Conservation (phyloP, 768 basidiomycete genomes). For the Naganishia friedmannii region DNA sequence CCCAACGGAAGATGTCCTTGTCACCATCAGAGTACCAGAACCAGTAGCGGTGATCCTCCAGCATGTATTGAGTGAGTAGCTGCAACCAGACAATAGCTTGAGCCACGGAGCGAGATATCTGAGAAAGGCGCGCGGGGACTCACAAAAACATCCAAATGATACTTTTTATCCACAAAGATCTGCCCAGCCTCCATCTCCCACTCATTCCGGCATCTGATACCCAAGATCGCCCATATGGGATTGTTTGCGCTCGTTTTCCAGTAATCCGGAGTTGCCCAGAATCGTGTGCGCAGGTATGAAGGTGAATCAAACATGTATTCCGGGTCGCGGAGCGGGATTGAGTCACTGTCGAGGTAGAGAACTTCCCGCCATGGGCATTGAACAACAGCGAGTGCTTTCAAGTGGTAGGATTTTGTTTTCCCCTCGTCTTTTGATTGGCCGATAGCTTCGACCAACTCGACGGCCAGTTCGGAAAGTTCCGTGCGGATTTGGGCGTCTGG, state of each 20-base stretch:
- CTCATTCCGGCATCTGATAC: constrained; percentile 55
- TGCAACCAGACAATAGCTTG: not conserved
- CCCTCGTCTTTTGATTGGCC: constrained; percentile 44
- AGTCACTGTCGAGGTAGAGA: constrained; percentile 53
- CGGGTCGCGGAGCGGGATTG: constrained; percentile 49
- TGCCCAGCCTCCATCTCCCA: constrained; percentile 57
- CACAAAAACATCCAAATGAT: constrained; percentile 53
- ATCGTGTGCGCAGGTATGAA: constrained; percentile 52
- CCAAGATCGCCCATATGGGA: constrained; percentile 54
- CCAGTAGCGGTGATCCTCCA: constrained; percentile 51
- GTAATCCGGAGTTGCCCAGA: constrained; percentile 52
- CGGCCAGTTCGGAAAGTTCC: constrained; percentile 57
- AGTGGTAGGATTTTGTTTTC: constrained; percentile 51
- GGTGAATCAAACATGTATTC: constrained; percentile 53
- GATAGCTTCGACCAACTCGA: constrained; percentile 56
- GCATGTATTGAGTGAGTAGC: constrained; percentile 49
- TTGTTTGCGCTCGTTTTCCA: constrained; percentile 54
- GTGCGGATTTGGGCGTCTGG: constrained; percentile 42
- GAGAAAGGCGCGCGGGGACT: not conserved
- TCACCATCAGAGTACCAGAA: constrained; percentile 55
- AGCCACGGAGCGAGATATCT: not conserved
- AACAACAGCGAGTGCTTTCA: constrained; percentile 50
- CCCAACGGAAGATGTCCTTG: constrained; percentile 53
- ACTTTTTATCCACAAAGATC: constrained; percentile 54
- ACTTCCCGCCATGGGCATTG: constrained; percentile 52